Evolutionary conservation across 805 yeast genomes (phyloP).

Genomic region (Kuraishia ogatae): DNA sequence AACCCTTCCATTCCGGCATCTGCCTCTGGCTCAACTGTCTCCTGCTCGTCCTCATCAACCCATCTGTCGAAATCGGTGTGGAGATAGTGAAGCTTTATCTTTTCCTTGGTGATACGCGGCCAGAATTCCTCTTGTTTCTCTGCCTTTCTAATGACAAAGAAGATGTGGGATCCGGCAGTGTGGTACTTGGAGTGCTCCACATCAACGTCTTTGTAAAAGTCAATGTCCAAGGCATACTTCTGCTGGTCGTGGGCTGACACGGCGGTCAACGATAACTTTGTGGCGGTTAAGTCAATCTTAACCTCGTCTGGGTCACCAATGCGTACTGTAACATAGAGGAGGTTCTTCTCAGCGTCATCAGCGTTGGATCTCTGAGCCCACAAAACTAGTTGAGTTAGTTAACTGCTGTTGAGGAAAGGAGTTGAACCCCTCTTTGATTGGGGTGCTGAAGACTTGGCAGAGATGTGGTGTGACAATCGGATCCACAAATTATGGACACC

Average conservation of each 20-base stretch:
- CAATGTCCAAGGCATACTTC: conserved; percentile 59
- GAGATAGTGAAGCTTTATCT: conserved; percentile 67
- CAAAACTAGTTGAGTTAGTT: conserved; percentile 37
- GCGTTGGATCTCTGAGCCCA: conserved; percentile 97
- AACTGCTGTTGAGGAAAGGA: background rate
- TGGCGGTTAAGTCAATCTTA: conserved; percentile 51
- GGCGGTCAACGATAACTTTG: conserved; percentile 43
- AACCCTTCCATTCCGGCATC: conserved; percentile 16
- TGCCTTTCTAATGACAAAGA: conserved; percentile 63
- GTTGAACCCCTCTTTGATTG: too few relatives aligned
- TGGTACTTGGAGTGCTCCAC: conserved; percentile 50
- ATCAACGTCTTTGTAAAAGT: conserved; percentile 70
- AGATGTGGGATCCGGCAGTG: conserved; percentile 55
- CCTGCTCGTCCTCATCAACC: conserved; percentile 99
- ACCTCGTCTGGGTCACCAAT: conserved; percentile 62
- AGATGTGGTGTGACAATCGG: too few relatives aligned
- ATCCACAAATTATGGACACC: too few relatives aligned
- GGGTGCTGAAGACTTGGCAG: too few relatives aligned
- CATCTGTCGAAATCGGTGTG: conserved; percentile 95
- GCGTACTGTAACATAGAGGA: conserved; percentile 65
- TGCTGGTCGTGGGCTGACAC: conserved; percentile 29
- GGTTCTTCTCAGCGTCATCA: conserved; percentile 63
- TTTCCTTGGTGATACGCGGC: conserved; percentile 92
- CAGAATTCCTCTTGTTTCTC: conserved; percentile 69
- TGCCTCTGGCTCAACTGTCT: conserved; percentile 45